Conservation (phyloP, 73 alveolate species). For the Breviolum minutum region DNA sequence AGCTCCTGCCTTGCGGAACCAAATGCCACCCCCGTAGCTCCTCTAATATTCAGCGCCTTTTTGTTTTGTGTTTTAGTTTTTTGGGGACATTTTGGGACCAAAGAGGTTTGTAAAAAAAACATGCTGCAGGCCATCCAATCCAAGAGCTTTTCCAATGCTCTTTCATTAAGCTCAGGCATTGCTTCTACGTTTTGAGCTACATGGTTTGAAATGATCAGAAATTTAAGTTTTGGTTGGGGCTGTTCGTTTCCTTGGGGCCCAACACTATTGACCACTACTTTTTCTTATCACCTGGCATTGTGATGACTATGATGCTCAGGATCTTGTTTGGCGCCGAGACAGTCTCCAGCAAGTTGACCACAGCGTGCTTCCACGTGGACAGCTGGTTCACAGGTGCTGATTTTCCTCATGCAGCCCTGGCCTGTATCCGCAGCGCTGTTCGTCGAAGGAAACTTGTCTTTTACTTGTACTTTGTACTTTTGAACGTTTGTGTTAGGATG, state of each 20-base stretch:
- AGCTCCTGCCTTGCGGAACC: background rate
- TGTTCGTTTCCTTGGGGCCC: background rate
- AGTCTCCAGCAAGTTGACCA: background rate
- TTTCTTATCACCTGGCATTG: background rate
- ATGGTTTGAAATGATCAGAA: background rate
- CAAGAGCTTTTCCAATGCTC: background rate
- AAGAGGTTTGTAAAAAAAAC: too few species aligned
- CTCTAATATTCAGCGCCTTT: background rate
- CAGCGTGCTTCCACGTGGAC: background rate
- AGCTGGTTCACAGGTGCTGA: conserved; percentile 19
- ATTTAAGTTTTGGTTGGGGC: background rate
- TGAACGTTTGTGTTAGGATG: background rate
- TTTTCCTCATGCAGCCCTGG: conserved; percentile 20
- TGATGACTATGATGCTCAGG: background rate
- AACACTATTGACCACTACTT: background rate
- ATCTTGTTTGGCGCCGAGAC: background rate
- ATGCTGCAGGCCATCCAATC: background rate
- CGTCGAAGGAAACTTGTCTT: background rate
- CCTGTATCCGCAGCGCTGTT: background rate
- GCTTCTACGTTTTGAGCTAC: background rate
- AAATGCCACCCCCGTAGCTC: conserved; percentile 12
- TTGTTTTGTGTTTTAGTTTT: background rate
- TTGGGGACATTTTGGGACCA: background rate
- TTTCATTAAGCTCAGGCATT: background rate
- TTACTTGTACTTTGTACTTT: background rate